Base-by-base conservation (phyloP, 2,329 filamentous ascomycete species). In the Mariannaea elegans region DNA sequence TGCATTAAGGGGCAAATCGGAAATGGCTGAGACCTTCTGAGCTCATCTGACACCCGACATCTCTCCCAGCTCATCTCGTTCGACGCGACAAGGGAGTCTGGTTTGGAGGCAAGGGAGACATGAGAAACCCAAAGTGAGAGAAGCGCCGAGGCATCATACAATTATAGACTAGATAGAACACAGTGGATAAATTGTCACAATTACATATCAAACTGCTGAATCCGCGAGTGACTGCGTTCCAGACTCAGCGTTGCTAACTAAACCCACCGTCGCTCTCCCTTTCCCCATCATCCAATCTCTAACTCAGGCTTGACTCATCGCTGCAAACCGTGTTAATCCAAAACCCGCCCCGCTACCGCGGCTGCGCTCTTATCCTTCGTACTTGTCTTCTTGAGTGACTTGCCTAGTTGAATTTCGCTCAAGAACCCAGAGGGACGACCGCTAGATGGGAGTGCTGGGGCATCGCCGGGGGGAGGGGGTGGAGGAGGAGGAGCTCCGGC, bases 291-390 rank as follows among this genome's bases (percentile, higher is more conserved):
- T 34, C 41, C 48, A 56, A 52, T 45, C 24, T 65, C 53, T 39
- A 29, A 44, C 34, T 58, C 34, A 51, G 8, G 12, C 23, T 14
- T 21, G 18, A 7, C 34, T n/a, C 23, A 47, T 39, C 51, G 18
- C 6, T 21, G 24, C 38, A 10, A 34, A 38, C 7, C 32, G n/a
- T 12, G 50, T 73, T 78, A 86, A 62, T 80, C 81, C 75, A 87
- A 76, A 59, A 97, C 94, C 61, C 88, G 86, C n/a, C 94, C 94
- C 19, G 92, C 91, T 58, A 89, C 82, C 51, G 88, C 76, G 50
- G 92, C 85, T 46, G 70, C 77, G 76, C 94, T 97, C 76, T 89
- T 89, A 76, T 99, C 95, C 76, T 92, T 94, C 1, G 95, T 98
- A 75, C 90, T 81, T 21, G 93, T 93, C 83, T 98, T 98, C 82